Percentiles rank a stretch among this genome's conserved stretches.
phyloP scores from a whole-genome alignment of 768 basidiomycete species.

The Termitomyces sp. region DNA sequence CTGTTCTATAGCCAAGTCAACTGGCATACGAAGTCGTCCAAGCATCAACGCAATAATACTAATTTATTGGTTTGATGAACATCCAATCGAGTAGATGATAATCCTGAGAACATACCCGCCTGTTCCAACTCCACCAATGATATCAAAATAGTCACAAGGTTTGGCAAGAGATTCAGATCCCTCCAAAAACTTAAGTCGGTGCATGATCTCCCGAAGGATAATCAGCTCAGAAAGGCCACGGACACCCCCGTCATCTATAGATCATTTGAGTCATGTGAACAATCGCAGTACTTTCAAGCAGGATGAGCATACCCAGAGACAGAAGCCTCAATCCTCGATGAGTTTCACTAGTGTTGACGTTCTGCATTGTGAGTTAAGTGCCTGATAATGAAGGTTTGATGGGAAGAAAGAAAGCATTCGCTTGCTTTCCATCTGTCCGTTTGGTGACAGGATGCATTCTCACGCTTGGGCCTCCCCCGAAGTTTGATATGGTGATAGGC shows the following conservation, averaged over 20 bases:
- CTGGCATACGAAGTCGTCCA: conserved; percentile 1
- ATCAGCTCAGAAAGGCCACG: neutral
- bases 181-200: neutral
- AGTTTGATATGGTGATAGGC: no score
- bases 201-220: neutral
- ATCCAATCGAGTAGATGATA: neutral
- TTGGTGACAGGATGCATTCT: neutral
- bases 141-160: neutral
- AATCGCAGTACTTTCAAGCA: neutral
- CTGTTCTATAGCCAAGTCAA: neutral
- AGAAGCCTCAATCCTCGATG: neutral
- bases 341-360: neutral
- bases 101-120: neutral
- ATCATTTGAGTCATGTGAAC: neutral
- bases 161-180: neutral
- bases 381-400: no score
- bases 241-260: neutral
- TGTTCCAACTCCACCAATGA: neutral
- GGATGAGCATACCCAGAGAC: neutral
- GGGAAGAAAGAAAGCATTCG: neutral
- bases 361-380: neutral
- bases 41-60: conserved; percentile 3
- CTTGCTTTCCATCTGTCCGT: no score
- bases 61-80: no score
- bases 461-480: neutral